These are phyloP conservation scores for Penicillium sp. DNA, from an alignment of 2,329 filamentous ascomycete species.

Conservation along the genomic window DNA sequence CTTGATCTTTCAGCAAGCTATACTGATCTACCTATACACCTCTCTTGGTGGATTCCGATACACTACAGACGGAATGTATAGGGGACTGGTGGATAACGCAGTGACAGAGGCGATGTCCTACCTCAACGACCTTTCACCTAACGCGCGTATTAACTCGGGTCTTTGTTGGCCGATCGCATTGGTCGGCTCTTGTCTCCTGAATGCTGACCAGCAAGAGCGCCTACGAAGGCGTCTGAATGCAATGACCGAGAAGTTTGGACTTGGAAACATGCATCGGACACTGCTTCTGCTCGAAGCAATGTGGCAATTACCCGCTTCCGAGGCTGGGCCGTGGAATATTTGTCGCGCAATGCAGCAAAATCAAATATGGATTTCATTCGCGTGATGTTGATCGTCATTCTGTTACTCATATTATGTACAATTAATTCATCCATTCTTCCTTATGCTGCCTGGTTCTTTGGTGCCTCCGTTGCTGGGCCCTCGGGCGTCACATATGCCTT, in stretches of 20 bases:
- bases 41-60: constrained; percentile 28
- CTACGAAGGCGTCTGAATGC: constrained; percentile 33
- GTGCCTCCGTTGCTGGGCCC: constrained; percentile 56
- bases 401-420: constrained; percentile 12
- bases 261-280: constrained; percentile 52
- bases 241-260: constrained; percentile 39
- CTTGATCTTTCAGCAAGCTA: constrained; percentile 49
- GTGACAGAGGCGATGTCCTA: constrained; percentile 32
- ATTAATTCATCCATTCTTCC: constrained; percentile 10
- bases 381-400: constrained; percentile 29
- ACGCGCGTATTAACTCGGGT: constrained; percentile 36
- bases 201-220: constrained; percentile 21
- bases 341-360: constrained; percentile 50
- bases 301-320: constrained; percentile 40
- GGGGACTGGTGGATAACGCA: constrained; percentile 25
- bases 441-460: constrained; percentile 48
- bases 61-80: constrained; percentile 29
- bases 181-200: constrained; percentile 30
- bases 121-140: constrained; percentile 25
- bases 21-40: constrained; percentile 47
- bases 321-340: constrained; percentile 47
- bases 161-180: constrained; percentile 38
- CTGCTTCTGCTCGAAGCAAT: constrained; percentile 46
- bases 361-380: constrained; percentile 54
- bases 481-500: constrained; percentile 76